Evolutionary conservation across 768 basidiomycete species (phyloP).

Genomic region (Mycena floridula): DNA sequence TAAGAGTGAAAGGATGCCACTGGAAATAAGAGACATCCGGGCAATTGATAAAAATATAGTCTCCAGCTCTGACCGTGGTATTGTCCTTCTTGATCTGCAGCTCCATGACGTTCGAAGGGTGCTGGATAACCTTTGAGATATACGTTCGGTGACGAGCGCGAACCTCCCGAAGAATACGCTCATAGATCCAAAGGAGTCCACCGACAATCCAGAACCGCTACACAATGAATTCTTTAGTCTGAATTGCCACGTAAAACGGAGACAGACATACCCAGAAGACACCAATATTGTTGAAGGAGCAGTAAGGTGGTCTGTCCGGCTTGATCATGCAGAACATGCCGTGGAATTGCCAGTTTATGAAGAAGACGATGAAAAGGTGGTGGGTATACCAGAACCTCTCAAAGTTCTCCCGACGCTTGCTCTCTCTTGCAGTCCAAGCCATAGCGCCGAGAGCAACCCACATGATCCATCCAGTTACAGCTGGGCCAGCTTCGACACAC

Average conservation of each 20-base stretch:
- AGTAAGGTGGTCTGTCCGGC: constrained; percentile 84
- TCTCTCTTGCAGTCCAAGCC: constrained; percentile 84
- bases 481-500: constrained; percentile 83
- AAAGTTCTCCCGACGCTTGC: constrained; percentile 68
- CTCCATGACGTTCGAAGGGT: constrained; percentile 82
- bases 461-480: constrained; percentile 88
- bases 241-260: constrained; percentile 4
- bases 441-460: constrained; percentile 64
- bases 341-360: constrained; percentile 91
- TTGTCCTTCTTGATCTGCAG: constrained; percentile 97
- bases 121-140: constrained; percentile 92
- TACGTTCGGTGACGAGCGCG: constrained; percentile 88
- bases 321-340: constrained; percentile 97
- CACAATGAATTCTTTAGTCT: constrained; percentile 1
- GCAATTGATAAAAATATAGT: constrained; percentile 90
- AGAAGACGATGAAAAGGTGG: constrained; percentile 89
- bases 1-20: constrained; percentile 97
- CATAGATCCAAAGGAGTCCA: constrained; percentile 77
- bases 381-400: constrained; percentile 89
- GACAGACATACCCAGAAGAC: constrained; percentile 82
- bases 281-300: constrained; percentile 78
- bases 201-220: constrained; percentile 90
- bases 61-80: constrained; percentile 74
- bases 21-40: constrained; percentile 93
- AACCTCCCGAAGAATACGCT: constrained; percentile 89